A percentile compares a stretch with the other conserved stretches of the same genome.
Evolutionary conservation across 139 green algal genomes (phyloP).

Genomic region (Desmodesmus armatus): DNA sequence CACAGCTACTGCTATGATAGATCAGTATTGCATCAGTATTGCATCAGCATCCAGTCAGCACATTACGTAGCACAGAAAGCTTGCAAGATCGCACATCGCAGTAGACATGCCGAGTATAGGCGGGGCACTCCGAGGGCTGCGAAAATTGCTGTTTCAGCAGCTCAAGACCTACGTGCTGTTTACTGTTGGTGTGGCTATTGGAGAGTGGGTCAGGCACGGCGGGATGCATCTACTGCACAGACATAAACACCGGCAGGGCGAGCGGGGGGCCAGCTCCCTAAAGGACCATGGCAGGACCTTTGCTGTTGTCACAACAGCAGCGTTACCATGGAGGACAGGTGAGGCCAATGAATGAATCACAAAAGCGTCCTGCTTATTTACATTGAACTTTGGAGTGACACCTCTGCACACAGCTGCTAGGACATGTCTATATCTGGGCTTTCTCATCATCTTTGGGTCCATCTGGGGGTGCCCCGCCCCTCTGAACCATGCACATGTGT

Average conservation of each 20-base stretch:
- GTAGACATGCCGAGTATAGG: no score
- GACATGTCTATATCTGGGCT: neutral
- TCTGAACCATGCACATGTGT: neutral
- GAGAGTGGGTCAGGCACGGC: neutral
- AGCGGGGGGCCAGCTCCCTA: constrained; percentile 46
- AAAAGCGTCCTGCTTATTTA: no score
- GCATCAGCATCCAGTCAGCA: no score
- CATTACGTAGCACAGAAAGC: no score
- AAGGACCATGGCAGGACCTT: constrained; percentile 72
- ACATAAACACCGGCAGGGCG: neutral
- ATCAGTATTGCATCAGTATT: no score
- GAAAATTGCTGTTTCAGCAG: no score
- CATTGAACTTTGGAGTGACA: no score
- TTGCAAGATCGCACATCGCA: no score
- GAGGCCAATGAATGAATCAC: no score
- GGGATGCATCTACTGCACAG: neutral
- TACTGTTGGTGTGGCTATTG: constrained; percentile 2
- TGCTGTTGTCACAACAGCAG: constrained; percentile 92
- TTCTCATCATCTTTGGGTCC: neutral
- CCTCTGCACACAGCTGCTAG: neutral
- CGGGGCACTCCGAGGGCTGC: no score
- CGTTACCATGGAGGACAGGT: constrained; percentile 95
- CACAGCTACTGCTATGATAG: no score
- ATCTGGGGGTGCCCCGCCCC: neutral
- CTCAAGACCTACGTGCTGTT: no score